Evolutionary conservation across 2,329 filamentous ascomycete species (phyloP).

Genomic region (Byssochlamys sp.): DNA sequence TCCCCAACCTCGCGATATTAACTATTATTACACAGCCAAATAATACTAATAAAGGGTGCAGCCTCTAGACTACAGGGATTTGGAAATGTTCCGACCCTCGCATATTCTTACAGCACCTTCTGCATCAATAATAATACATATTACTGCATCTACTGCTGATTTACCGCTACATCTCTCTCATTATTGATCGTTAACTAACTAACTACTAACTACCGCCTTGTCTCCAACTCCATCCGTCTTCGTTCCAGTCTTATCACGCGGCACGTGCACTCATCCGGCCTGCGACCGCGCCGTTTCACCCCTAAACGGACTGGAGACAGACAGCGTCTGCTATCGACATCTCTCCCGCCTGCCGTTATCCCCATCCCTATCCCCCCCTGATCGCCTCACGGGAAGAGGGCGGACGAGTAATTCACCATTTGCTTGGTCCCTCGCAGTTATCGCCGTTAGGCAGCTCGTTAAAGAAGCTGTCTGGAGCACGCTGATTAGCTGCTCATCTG

Average conservation of each 20-base stretch:
- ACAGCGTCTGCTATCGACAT: background rate
- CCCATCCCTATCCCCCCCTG: background rate
- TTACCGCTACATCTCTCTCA: too few species aligned
- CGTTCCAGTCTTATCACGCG: background rate
- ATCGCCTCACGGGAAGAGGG: background rate
- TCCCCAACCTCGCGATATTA: slow-evolving; percentile 14
- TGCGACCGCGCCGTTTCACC: background rate
- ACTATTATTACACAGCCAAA: slow-evolving; percentile 2
- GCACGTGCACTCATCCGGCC: background rate
- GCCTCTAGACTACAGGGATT: background rate
- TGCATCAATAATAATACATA: background rate
- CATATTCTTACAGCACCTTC: background rate
- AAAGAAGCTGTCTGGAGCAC: background rate
- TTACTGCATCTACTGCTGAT: too few species aligned
- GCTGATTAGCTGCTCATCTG: background rate
- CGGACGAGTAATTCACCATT: background rate
- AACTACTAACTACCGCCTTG: background rate
- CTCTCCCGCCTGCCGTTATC: background rate
- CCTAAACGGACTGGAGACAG: background rate
- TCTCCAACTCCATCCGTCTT: background rate
- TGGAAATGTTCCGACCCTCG: background rate
- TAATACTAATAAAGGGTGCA: background rate
- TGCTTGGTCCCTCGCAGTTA: background rate
- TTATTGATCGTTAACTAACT: too few species aligned
- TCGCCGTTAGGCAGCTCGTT: background rate